These are phyloP conservation scores for Euphorbia pulcherrima DNA, from an alignment of 345 rosid genomes.

Conservation along the genomic window DNA sequence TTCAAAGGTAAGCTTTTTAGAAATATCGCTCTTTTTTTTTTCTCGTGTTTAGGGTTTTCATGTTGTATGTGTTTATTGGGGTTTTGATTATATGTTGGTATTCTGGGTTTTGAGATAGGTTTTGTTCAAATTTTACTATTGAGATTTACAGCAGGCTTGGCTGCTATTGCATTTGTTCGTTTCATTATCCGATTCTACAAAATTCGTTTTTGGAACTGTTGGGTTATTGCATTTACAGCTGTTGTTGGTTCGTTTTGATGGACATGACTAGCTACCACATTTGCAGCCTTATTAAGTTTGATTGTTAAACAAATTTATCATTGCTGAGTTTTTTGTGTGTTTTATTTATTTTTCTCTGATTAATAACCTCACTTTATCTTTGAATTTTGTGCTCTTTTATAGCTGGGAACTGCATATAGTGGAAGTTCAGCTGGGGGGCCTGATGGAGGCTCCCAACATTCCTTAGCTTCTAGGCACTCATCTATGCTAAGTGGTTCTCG, in stretches of 20 bases:
- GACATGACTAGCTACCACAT: background rate
- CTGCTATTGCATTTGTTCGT: background rate
- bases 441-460: slow-evolving; percentile 60
- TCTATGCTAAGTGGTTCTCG: slow-evolving; percentile 53
- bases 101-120: background rate
- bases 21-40: background rate
- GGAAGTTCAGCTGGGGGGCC: slow-evolving; percentile 60
- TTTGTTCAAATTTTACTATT: background rate
- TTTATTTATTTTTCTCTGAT: background rate
- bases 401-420: slow-evolving; percentile 61
- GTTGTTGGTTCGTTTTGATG: background rate
- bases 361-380: background rate
- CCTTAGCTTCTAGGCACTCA: slow-evolving; percentile 59
- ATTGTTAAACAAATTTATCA: background rate
- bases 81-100: background rate
- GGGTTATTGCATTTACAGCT: background rate
- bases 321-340: background rate
- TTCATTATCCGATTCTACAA: background rate
- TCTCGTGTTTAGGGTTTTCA: background rate
- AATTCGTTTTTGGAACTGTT: background rate
- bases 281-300: background rate
- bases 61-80: background rate
- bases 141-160: background rate
- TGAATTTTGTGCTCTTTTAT: slow-evolving; percentile 10
- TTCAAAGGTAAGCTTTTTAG: slow-evolving; percentile 57